Evolutionary conservation across 2,329 filamentous ascomycete genomes (phyloP), one percentile per base, ranked within the genome.

Genomic region (Tolypocladium sp.): DNA sequence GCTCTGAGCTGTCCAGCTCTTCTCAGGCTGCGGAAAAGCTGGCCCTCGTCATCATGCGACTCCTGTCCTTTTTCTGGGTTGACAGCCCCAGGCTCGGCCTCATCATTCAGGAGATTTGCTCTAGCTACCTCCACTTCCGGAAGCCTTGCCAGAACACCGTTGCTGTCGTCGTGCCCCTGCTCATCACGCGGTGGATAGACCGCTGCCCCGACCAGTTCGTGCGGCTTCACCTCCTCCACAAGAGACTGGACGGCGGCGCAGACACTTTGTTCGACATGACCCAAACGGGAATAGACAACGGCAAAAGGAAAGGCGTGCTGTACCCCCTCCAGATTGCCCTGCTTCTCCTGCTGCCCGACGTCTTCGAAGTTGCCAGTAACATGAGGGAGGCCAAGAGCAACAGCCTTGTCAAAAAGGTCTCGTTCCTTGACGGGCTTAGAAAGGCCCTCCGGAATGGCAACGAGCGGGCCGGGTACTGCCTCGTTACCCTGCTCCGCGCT

Each of bases 181-280:
- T 88, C 57, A 85, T 89, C 58, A 81, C 79, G 38, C 77, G 84
- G 62, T 89, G 86, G 86, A 78, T 89, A 41, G 84, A 88, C 65
- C 80, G 84, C 12, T 83, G 82, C 63, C 86, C 86, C 1, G 72
- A 79, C 41, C 85, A 89, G 69, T 89, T 89, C 68, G 80, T 87
- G 54, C 77, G 81, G 59, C 73, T 88, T 60, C 86, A 89, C 69
- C 78, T 79, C 20, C 76, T 78, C 60, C 82, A 83, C 62, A 83
- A 79, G 65, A 80, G 83, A 66, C 77, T 88, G n/a, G 85, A 88
- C 64, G 83, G 81, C 55, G 83, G 82, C 12, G 81, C 84, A 6
- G 86, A 89, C 67, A 87, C 84, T 0, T 75, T 89, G 30, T 88
- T 89, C 67, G 86, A 89, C 65, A 88, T 89, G 83, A 80, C 83